These are phyloP conservation scores for Rusavskia elegans DNA, from an alignment of 495 filamentous ascomycete genomes.

Conservation along the genomic window DNA sequence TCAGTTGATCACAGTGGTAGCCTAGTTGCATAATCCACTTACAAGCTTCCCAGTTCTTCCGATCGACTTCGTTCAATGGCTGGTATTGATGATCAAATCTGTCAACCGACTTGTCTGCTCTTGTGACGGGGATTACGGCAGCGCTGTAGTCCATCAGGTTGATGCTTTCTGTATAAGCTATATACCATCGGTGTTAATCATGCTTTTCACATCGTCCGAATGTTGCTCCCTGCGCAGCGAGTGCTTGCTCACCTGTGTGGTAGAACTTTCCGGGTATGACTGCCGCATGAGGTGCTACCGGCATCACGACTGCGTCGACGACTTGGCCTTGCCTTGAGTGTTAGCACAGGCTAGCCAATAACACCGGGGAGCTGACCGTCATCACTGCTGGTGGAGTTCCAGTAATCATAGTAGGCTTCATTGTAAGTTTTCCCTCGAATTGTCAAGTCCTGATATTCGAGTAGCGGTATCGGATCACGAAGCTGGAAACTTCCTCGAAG, in stretches of 20 bases:
- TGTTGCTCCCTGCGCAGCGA: not conserved
- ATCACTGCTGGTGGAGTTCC: slow-evolving; percentile 18
- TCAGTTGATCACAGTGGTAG: not conserved
- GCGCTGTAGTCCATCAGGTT: slow-evolving; percentile 30
- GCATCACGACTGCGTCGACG: slow-evolving; percentile 38
- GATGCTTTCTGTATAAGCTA: slow-evolving; percentile 21
- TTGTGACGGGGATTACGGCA: slow-evolving; percentile 31
- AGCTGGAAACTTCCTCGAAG: slow-evolving; percentile 17
- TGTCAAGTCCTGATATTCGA: slow-evolving; percentile 9
- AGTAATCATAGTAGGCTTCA: slow-evolving; percentile 21
- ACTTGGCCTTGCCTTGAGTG: slow-evolving; percentile 18
- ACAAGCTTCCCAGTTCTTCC: slow-evolving; percentile 21
- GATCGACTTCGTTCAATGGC: slow-evolving; percentile 22
- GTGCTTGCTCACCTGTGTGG: slow-evolving; percentile 9
- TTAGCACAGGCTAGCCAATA: not conserved
- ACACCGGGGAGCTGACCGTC: slow-evolving; percentile 10
- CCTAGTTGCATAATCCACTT: slow-evolving; percentile 2
- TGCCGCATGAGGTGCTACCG: slow-evolving; percentile 29
- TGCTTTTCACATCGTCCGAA: too few relatives aligned
- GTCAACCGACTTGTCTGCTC: slow-evolving; percentile 24
- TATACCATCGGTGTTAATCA: not conserved
- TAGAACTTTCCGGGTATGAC: slow-evolving; percentile 25
- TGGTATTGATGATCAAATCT: slow-evolving; percentile 11
- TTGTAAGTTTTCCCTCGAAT: slow-evolving; percentile 11
- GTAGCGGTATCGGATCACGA: slow-evolving; percentile 12